A percentile compares a stretch with the other conserved stretches of the same genome.
These are phyloP conservation scores for Sporothrix luriei DNA, from an alignment of 2,329 filamentous ascomycete genomes.

Conservation along the genomic window DNA sequence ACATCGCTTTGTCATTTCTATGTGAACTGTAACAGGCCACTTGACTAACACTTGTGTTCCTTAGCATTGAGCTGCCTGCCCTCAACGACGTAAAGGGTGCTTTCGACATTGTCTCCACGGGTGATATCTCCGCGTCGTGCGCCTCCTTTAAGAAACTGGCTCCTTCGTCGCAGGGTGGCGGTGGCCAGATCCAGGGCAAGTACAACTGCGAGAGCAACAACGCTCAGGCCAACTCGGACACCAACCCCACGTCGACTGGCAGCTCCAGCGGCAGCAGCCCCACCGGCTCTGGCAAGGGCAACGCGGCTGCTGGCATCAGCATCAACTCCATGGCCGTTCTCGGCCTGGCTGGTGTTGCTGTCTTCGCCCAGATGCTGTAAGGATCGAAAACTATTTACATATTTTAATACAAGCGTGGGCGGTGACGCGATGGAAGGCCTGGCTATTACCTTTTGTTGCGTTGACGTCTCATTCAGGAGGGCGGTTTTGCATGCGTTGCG, in stretches of 20 bases:
- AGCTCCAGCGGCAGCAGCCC: conserved; percentile 39
- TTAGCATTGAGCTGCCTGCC: conserved; percentile 69
- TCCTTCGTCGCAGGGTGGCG: conserved; percentile 44
- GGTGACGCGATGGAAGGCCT: conserved; percentile 8
- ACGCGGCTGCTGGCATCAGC: conserved; percentile 50
- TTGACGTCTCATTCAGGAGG: conserved; percentile 10
- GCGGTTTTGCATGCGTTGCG: conserved; percentile 21
- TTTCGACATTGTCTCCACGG: conserved; percentile 69
- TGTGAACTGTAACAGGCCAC: neutral
- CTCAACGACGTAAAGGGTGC: conserved; percentile 70
- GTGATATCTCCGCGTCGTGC: conserved; percentile 61
- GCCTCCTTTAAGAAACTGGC: conserved; percentile 53
- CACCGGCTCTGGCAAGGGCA: conserved; percentile 42
- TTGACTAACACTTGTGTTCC: conserved; percentile 36
- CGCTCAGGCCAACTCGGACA: conserved; percentile 56
- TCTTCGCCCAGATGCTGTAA: conserved; percentile 58
- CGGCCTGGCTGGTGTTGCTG: conserved; percentile 47
- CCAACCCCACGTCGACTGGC: conserved; percentile 40
- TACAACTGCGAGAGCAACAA: conserved; percentile 57
- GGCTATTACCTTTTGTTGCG: conserved; percentile 3
- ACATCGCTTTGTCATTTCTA: too few relatives aligned
- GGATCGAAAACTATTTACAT: conserved; percentile 30
- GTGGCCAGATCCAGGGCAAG: conserved; percentile 52
- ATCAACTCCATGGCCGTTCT: conserved; percentile 54
- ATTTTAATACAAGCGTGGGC: conserved; percentile 28